These are phyloP conservation scores for Exophiala bonariae DNA, from an alignment of 2,329 filamentous ascomycete species.

Conservation along the genomic window DNA sequence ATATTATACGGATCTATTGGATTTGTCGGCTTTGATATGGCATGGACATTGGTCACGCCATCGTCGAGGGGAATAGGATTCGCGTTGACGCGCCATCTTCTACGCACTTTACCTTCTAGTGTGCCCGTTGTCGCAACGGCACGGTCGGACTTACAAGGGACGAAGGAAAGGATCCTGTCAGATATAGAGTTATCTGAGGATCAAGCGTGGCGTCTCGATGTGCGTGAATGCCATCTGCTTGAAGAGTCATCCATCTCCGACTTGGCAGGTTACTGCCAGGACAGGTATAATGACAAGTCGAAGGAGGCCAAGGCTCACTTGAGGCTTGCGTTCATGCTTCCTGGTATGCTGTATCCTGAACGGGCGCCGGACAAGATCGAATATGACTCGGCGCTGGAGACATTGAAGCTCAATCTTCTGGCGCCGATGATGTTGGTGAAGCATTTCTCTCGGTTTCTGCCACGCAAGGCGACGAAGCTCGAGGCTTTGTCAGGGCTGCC, in stretches of 20 bases:
- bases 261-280: slow-evolving; percentile 55
- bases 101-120: slow-evolving; percentile 51
- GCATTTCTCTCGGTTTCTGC: slow-evolving; percentile 70
- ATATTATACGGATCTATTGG: too few species aligned
- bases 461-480: slow-evolving; percentile 53
- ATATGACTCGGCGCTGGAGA: slow-evolving; percentile 61
- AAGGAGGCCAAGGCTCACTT: slow-evolving; percentile 53
- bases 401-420: slow-evolving; percentile 71
- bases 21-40: too few species aligned
- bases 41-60: slow-evolving; percentile 49
- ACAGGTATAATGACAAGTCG: slow-evolving; percentile 45
- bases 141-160: slow-evolving; percentile 43
- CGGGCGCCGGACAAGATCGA: slow-evolving; percentile 68
- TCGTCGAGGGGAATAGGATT: slow-evolving; percentile 65
- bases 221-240: slow-evolving; percentile 35
- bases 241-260: slow-evolving; percentile 59
- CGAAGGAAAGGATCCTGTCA: slow-evolving; percentile 49
- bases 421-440: slow-evolving; percentile 76
- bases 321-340: slow-evolving; percentile 67
- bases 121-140: slow-evolving; percentile 63
- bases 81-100: slow-evolving; percentile 58
- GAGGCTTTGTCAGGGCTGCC: slow-evolving; percentile 27
- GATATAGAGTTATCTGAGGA: slow-evolving; percentile 26
- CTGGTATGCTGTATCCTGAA: slow-evolving; percentile 72
- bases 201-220: slow-evolving; percentile 38